These are phyloP conservation scores for Candida sp. DNA, from an alignment of 1,139 yeast genomes.

Conservation along the genomic window DNA sequence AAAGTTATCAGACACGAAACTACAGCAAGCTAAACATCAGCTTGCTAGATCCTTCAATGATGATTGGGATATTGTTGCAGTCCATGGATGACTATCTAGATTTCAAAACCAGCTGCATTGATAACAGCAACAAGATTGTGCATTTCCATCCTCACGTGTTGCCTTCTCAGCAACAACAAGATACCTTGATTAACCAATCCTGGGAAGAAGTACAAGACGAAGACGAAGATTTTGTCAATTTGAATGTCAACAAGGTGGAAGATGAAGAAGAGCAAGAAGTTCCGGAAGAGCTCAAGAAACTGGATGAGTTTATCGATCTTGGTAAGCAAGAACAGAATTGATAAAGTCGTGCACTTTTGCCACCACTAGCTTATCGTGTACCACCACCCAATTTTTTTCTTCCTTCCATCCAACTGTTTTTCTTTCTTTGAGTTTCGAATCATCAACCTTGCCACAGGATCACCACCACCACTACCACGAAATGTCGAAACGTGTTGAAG, in stretches of 20 bases:
- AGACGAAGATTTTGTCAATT: slow-evolving; percentile 24
- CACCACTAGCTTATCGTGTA: background rate
- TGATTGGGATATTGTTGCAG: slow-evolving; percentile 76
- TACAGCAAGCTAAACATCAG: slow-evolving; percentile 63
- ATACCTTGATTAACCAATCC: slow-evolving; percentile 12
- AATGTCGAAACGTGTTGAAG: slow-evolving; percentile 19
- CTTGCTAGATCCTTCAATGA: slow-evolving; percentile 94
- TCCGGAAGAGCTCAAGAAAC: slow-evolving; percentile 23
- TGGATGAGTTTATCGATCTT: slow-evolving; percentile 27
- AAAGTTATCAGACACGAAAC: slow-evolving; percentile 57
- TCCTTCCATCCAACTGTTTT: background rate
- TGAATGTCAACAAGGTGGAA: slow-evolving; percentile 12
- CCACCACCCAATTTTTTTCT: background rate
- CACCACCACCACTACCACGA: background rate
- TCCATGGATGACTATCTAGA: slow-evolving; percentile 56
- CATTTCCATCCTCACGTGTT: slow-evolving; percentile 40
- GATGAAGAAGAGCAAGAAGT: slow-evolving; percentile 22
- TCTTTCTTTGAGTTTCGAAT: background rate
- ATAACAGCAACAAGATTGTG: slow-evolving; percentile 46
- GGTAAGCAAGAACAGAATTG: slow-evolving; percentile 14
- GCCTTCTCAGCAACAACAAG: slow-evolving; percentile 5
- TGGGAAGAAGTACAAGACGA: slow-evolving; percentile 17
- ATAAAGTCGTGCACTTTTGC: slow-evolving; percentile 1
- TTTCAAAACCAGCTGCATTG: slow-evolving; percentile 50
- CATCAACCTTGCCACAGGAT: too few relatives aligned